These are phyloP conservation scores for Pseudogymnoascus sp. DNA, from an alignment of 2,329 filamentous ascomycete genomes.

Conservation along the genomic window DNA sequence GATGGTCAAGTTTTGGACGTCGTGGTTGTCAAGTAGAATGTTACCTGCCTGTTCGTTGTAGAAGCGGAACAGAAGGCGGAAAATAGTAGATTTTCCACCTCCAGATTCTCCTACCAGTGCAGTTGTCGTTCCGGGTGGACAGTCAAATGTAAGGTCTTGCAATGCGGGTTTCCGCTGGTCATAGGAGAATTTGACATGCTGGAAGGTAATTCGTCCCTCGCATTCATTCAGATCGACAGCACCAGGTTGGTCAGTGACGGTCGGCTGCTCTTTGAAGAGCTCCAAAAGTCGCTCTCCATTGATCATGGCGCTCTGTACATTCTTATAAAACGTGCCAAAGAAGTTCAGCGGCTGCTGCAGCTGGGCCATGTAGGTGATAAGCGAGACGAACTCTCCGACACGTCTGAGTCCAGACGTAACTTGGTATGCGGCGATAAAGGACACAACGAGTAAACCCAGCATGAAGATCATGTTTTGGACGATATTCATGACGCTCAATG, in stretches of 20 bases:
- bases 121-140: slow-evolving; percentile 82
- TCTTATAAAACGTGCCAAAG: slow-evolving; percentile 91
- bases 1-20: slow-evolving; percentile 82
- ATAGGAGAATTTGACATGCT: slow-evolving; percentile 85
- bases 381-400: slow-evolving; percentile 63
- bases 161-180: slow-evolving; percentile 79
- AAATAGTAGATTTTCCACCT: slow-evolving; percentile 93
- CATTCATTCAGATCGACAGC: slow-evolving; percentile 59
- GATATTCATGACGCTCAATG: slow-evolving; percentile 72
- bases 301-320: slow-evolving; percentile 94
- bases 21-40: slow-evolving; percentile 75
- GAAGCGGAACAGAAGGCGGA: slow-evolving; percentile 91
- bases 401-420: slow-evolving; percentile 57
- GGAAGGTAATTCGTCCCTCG: slow-evolving; percentile 75
- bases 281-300: slow-evolving; percentile 92
- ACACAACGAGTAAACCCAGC: slow-evolving; percentile 61
- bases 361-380: slow-evolving; percentile 72
- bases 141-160: slow-evolving; percentile 75
- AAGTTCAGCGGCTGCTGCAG: slow-evolving; percentile 76
- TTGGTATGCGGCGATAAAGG: slow-evolving; percentile 69
- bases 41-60: slow-evolving; percentile 77
- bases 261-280: slow-evolving; percentile 91
- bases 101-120: slow-evolving; percentile 95
- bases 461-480: slow-evolving; percentile 75
- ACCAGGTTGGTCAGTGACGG: slow-evolving; percentile 68